Evolutionary conservation across 1,284 basidiomycete species (phyloP).

Genomic region (Pseudozyma flocculosa): DNA sequence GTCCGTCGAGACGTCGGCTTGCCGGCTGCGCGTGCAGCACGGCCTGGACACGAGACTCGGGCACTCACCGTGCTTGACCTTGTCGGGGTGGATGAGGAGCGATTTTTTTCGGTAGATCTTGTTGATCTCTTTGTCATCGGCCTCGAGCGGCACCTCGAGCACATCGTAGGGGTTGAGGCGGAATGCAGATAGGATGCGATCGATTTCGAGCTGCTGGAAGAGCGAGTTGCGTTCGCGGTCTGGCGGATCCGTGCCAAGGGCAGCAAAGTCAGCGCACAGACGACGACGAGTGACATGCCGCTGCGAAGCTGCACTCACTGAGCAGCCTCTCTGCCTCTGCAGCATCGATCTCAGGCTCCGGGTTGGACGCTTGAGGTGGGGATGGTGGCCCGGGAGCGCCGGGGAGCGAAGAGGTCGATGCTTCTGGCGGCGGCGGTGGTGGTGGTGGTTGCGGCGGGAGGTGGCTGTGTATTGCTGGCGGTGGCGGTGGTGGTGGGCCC

Average conservation of each 20-base stretch:
- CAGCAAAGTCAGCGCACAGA: no score
- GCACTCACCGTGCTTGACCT: constrained; percentile 61
- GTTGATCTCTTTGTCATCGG: constrained; percentile 62
- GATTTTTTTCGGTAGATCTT: constrained; percentile 64
- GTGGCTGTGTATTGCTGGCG: constrained; percentile 2
- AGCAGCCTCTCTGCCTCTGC: constrained; percentile 14
- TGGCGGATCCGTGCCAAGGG: background rate
- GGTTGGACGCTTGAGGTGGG: background rate
- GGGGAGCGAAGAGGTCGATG: background rate
- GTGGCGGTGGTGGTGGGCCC: constrained; percentile 27
- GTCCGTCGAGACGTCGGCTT: no score
- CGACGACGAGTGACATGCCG: background rate
- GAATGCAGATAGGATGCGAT: constrained; percentile 63
- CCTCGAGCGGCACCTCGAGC: constrained; percentile 61
- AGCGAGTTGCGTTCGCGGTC: constrained; percentile 40
- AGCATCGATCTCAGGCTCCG: background rate
- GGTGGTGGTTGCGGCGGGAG: background rate
- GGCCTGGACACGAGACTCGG: no score
- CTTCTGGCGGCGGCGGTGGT: background rate
- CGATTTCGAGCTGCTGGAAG: constrained; percentile 60
- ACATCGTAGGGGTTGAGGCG: constrained; percentile 65
- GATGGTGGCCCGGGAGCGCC: no score
- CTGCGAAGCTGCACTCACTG: background rate
- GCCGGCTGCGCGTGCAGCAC: no score
- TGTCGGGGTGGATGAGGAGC: constrained; percentile 65